Conservation (phyloP, 805 yeast species). For the Kodamaea leandrae region DNA sequence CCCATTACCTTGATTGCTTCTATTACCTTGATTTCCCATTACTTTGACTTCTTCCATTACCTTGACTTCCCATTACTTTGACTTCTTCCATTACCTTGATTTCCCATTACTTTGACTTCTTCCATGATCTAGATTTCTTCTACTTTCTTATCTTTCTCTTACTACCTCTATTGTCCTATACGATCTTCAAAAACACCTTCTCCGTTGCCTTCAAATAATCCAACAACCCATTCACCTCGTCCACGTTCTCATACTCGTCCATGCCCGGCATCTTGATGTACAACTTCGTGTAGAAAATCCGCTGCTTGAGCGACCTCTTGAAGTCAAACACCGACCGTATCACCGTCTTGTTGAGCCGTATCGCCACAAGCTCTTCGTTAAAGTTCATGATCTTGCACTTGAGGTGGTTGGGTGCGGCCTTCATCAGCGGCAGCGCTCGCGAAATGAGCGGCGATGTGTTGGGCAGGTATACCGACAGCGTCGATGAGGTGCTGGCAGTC, state of each 20-base stretch:
- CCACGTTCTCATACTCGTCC: constrained; percentile 27
- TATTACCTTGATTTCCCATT: no score
- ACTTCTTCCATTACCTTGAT: background rate
- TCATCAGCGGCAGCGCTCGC: constrained; percentile 7
- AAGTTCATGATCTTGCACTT: constrained; percentile 30
- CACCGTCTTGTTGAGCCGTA: constrained; percentile 23
- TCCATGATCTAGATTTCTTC: background rate
- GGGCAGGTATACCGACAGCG: constrained; percentile 4
- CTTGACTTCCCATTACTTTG: no score
- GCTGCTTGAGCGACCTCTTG: constrained; percentile 24
- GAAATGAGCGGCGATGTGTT: constrained; percentile 10
- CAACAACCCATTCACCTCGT: constrained; percentile 18
- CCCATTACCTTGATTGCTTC: no score
- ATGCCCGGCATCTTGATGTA: constrained; percentile 24
- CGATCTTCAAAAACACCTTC: constrained; percentile 22
- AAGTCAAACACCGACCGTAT: constrained; percentile 23
- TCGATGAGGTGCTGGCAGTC: constrained; percentile 6
- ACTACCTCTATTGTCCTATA: background rate
- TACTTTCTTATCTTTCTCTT: background rate
- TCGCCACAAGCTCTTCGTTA: constrained; percentile 26
- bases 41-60: no score
- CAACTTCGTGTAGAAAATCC: constrained; percentile 25
- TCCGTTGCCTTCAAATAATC: constrained; percentile 19
- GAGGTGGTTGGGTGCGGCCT: constrained; percentile 10
- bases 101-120: background rate